Percentiles rank a stretch among this genome's conserved stretches.
phyloP scores from a whole-genome alignment of 805 yeast genomes.

The Sungouiella thailandica region DNA sequence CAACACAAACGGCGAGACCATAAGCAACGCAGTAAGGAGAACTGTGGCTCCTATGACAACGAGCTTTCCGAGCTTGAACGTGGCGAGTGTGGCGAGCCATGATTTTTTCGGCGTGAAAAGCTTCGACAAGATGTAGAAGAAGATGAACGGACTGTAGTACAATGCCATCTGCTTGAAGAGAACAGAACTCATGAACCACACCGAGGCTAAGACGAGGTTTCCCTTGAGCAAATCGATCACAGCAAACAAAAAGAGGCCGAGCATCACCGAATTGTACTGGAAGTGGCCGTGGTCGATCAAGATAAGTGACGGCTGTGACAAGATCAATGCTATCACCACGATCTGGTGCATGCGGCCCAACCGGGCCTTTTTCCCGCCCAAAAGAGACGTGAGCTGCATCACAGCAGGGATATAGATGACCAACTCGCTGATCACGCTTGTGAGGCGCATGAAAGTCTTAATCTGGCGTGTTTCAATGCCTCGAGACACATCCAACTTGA shows the following conservation, averaged over 20 bases:
- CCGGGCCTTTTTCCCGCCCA: slow-evolving; percentile 50
- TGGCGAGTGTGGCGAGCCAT: slow-evolving; percentile 14
- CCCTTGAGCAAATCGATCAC: slow-evolving; percentile 62
- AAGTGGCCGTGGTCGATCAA: slow-evolving; percentile 96
- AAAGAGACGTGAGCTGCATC: slow-evolving; percentile 61
- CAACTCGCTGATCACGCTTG: slow-evolving; percentile 73
- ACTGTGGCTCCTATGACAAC: slow-evolving; percentile 63
- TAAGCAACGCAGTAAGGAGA: slow-evolving; percentile 42
- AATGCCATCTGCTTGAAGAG: slow-evolving; percentile 94
- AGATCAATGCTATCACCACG: slow-evolving; percentile 68
- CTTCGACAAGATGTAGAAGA: slow-evolving; percentile 67
- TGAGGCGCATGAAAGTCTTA: slow-evolving; percentile 79
- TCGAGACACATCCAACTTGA: slow-evolving; percentile 64
- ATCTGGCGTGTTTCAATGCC: slow-evolving; percentile 66
- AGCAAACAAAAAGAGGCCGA: slow-evolving; percentile 73
- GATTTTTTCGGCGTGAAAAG: slow-evolving; percentile 19
- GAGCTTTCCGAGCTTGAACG: slow-evolving; percentile 53
- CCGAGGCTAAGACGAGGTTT: slow-evolving; percentile 61
- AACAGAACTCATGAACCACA: slow-evolving; percentile 71
- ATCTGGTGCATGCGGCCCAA: slow-evolving; percentile 70
- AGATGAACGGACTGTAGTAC: slow-evolving; percentile 86
- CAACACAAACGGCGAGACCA: slow-evolving; percentile 59
- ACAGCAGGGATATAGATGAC: slow-evolving; percentile 77
- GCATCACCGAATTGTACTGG: slow-evolving; percentile 92
- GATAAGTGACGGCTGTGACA: slow-evolving; percentile 77